Percentiles rank a stretch among this genome's conserved stretches.
Conservation (phyloP, 1,284 basidiomycete genomes). For the Boletus hoseneyae region DNA sequence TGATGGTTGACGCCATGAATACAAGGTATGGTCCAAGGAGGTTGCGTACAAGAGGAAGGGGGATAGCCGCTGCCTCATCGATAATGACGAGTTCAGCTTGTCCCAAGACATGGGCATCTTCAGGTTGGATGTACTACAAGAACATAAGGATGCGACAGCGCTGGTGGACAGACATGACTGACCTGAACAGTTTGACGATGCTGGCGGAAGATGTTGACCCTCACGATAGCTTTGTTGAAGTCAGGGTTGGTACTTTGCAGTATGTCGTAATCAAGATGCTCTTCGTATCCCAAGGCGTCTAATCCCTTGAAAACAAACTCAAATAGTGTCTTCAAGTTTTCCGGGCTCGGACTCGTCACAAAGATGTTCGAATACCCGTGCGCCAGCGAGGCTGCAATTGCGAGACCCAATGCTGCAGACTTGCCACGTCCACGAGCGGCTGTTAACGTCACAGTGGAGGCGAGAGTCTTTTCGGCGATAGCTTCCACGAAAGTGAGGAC, state of each 20-base stretch:
- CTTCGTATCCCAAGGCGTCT: conserved; percentile 93
- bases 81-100: conserved; percentile 98
- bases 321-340: conserved; percentile 97
- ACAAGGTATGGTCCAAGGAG: conserved; percentile 97
- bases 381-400: conserved; percentile 89
- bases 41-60: conserved; percentile 90
- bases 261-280: conserved; percentile 97
- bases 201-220: conserved; percentile 92
- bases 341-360: conserved; percentile 95
- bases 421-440: conserved; percentile 96
- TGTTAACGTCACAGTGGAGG: conserved; percentile 93
- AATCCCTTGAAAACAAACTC: conserved; percentile 98
- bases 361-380: conserved; percentile 99
- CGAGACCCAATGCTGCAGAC: conserved; percentile 92
- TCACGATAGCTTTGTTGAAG: conserved; percentile 93
- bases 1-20: conserved; percentile 98
- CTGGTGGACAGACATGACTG: conserved; percentile 17
- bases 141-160: not conserved
- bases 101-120: conserved; percentile 95
- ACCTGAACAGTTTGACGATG: conserved; percentile 95
- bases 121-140: conserved; percentile 90
- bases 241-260: conserved; percentile 92
- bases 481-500: conserved; percentile 92
- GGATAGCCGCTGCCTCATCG: conserved; percentile 98
- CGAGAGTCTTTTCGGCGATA: conserved; percentile 88